Base-by-base conservation (phyloP, 208 protist species). In the Trypanosoma avium region DNA sequence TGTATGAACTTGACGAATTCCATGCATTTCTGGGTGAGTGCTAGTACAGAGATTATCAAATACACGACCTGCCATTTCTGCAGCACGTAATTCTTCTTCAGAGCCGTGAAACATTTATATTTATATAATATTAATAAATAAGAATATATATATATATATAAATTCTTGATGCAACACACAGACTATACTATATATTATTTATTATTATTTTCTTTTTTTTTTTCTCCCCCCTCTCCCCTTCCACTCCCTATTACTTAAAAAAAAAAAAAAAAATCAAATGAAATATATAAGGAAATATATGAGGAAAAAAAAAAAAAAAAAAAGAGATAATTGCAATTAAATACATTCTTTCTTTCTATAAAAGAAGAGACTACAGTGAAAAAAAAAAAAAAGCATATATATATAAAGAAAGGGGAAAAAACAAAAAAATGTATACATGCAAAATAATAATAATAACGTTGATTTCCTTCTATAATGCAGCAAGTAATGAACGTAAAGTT, bases 401-500 rank as follows among this genome's bases (percentile, higher is more conserved):
- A 13, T 38, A 10, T 38, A 15, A 42, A 42, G 7, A 42, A 2
- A 42, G 2, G 17, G 7, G 17, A 0, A 33, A 17, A 50, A 15
- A 55, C 26, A 43, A 9, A 69, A 1, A 29, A 32, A 52, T 7
- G 47, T 3, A 67, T 1, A 67, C 19, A 59, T 21, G 1, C 19
- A 40, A 19, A 24, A 21, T n/a, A 9, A 49, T 13, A n/a, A 1
- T 55, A 49, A 7, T 36, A 47, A n/a, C 5, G 17, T 8, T 38
- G 12, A 40, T 27, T 54, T 54, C 13, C 4, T 9, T 53, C 56
- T 67, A 96, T n/a, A 92, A 29, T 3, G 79, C 61, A 10, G 72
- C 30, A 43, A 97, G 83, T 6, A 75, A 46, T 46, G 81, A 64
- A 1, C 75, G 68, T 19, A 98, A 75, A 47, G 85, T 75, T 38